Conservation (phyloP, 257 asterid genomes). For the Linderniella brevidens region DNA sequence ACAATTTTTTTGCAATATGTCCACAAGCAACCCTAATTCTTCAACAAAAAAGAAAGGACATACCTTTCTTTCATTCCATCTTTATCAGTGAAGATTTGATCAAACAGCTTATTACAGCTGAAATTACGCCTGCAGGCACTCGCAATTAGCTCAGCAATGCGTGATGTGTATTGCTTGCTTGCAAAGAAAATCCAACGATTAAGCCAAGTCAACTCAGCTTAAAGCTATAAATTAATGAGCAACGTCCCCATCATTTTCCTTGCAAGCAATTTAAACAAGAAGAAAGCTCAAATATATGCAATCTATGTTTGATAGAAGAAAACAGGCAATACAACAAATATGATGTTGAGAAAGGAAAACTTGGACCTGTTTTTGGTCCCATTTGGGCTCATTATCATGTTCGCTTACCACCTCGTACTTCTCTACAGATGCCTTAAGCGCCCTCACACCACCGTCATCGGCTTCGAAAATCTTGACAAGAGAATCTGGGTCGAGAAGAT, state of each 20-base stretch:
- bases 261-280: conserved; percentile 9
- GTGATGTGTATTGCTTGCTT: not conserved
- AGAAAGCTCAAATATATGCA: too few species aligned
- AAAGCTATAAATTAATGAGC: conserved; percentile 8
- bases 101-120: too few species aligned
- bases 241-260: conserved; percentile 11
- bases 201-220: conserved; percentile 13
- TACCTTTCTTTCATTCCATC: too few species aligned
- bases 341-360: conserved; percentile 27
- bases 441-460: conserved; percentile 57
- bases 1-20: too few species aligned
- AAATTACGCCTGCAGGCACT: too few species aligned
- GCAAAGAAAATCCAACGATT: conserved; percentile 10
- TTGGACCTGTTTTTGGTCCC: conserved; percentile 51
- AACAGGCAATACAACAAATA: not conserved
- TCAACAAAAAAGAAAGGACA: too few species aligned
- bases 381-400: conserved; percentile 31
- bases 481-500: conserved; percentile 40
- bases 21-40: too few species aligned
- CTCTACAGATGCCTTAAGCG: conserved; percentile 45
- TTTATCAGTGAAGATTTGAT: too few species aligned
- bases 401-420: conserved; percentile 35
- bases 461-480: conserved; percentile 55
- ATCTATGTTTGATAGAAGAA: too few species aligned
- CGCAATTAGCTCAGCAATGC: too few species aligned